Evolutionary conservation across 208 protist genomes (phyloP), one percentile per base, ranked within the genome.

Genomic region (Leptomonas pyrrhocoris): DNA sequence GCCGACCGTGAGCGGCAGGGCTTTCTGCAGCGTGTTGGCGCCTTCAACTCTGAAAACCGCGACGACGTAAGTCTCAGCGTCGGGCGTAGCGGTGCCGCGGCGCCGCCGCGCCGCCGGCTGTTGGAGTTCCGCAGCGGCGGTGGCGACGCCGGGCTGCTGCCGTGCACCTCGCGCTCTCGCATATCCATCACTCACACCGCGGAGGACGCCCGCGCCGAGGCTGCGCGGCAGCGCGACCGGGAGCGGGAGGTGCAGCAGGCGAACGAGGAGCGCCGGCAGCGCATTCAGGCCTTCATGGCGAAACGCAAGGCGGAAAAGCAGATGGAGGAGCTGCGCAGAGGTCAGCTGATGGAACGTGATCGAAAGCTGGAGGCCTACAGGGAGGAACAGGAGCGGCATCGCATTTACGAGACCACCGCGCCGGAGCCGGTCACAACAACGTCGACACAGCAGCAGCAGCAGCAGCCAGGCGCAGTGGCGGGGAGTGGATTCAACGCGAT

Each of bases 231-330:
- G 25, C 64, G 18, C 16, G 59, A 57, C 13, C 77, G 70, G 21
- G 77, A 70, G 8, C 51, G 38, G 30, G 59, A 71, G 48, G 54
- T 30, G 42, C 73, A 82, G 60, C 64, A 78, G 50, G 76, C 77
- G 27, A 87, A 84, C 74, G 83, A 89, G 63, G 86, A 89, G 74
- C 80, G 86, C 34, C 76, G 79, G 34, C 81, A 86, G 73, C 80
- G 86, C 43, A 83, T 92, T 23, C 72, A 81, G 55, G 83, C 86
- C 13, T 89, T 86, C 60, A 79, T 92, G 73, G 78, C 77, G 48
- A 72, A 67, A 50, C 86, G 86, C 36, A 82, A 73, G 68, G 73
- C 77, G 25, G 71, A 88, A 57, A 89, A 81, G 68, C 34, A 73
- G 42, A 36, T 68, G 48, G 69, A 85, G 60, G 63, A 82, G 62